Evolutionary conservation across 495 filamentous ascomycete genomes (phyloP), one percentile per base, ranked within the genome.

Genomic region (Penicillium roqueforti): DNA sequence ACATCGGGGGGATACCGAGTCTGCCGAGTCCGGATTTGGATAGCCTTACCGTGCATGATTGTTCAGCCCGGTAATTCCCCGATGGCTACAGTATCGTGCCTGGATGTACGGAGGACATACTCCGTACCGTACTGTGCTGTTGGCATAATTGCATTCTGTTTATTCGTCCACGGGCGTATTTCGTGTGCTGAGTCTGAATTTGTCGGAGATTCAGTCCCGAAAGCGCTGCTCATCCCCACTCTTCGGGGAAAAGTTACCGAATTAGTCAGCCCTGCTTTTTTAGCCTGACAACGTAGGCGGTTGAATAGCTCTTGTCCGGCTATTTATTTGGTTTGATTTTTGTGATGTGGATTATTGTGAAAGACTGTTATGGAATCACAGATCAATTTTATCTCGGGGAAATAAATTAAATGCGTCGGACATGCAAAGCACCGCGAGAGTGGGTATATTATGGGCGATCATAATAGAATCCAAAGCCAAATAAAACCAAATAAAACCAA

Each of bases 1-100:
- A 52, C 11, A 28, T 36, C 51, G 57, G 29, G 42, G 41, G 46
- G 42, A 59, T 50, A 37, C 47, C 47, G 47, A 50, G 34, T 50
- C 16, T 58, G 45, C 57, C 57, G 57, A 56, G 42, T 46, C 47
- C 57, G 53, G 45, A 42, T 51, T 14, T 29, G 48, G 42, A 23
- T 22, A 28, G 47, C 44, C 40, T 25, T 28, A 44, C 40, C 41
- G 38, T 43, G 49, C 49, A 36, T 22, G 50, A 34, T 38, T 14
- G 29, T 38, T 53, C 47, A 46, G 31, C 32, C 51, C 41, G 43
- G 22, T 28, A 32, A 31, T 18, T 20, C 25, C 14, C 49, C 49
- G 32, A n/a, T 37, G 31, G 46, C 18, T 48, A 48, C 37, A 47
- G 29, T 47, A 34, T 14, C 4, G 2, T 37, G 14, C 11, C 5